These are phyloP conservation scores for Podila epicladia DNA, from an alignment of 192 early-diverging fungal species.

Conservation along the genomic window DNA sequence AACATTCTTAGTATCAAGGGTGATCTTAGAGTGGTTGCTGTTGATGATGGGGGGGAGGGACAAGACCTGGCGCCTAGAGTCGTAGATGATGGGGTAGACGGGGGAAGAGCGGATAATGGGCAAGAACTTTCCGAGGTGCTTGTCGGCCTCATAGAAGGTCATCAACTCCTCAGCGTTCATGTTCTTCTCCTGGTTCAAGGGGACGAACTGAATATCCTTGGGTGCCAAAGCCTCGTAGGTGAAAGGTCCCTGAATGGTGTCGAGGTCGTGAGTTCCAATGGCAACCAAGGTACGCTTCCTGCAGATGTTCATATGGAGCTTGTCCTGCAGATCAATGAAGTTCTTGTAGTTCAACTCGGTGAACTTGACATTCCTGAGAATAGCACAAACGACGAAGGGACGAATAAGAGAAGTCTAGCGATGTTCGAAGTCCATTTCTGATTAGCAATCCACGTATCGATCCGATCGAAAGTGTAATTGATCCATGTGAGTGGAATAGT, in stretches of 20 bases:
- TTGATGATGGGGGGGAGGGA: slow-evolving; percentile 99
- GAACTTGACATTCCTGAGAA: slow-evolving; percentile 89
- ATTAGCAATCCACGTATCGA: no score
- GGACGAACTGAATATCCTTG: slow-evolving; percentile 91
- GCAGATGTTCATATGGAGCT: slow-evolving; percentile 98
- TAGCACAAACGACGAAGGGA: slow-evolving; percentile 88
- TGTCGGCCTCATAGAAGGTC: slow-evolving; percentile 88
- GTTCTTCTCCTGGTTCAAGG: slow-evolving; percentile 88
- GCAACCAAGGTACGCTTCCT: slow-evolving; percentile 94
- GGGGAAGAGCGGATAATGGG: slow-evolving; percentile 93
- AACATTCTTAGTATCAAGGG: slow-evolving; percentile 91
- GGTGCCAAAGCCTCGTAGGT: slow-evolving; percentile 92
- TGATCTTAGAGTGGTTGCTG: slow-evolving; percentile 97
- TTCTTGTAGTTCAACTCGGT: slow-evolving; percentile 86
- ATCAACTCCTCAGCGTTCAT: slow-evolving; percentile 93
- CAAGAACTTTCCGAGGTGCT: slow-evolving; percentile 89
- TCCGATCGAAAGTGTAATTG: not conserved
- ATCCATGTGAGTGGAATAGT: slow-evolving; percentile 1
- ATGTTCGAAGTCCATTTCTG: not conserved
- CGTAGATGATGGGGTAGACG: slow-evolving; percentile 92
- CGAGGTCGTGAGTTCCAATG: slow-evolving; percentile 98
- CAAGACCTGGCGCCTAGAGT: slow-evolving; percentile 83
- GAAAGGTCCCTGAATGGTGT: slow-evolving; percentile 94
- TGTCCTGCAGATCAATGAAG: slow-evolving; percentile 99
- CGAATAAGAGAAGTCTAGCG: slow-evolving; percentile 83